Evolutionary conservation across 2,329 filamentous ascomycete genomes (phyloP).

Genomic region (Aspergillus costaricaensis): DNA sequence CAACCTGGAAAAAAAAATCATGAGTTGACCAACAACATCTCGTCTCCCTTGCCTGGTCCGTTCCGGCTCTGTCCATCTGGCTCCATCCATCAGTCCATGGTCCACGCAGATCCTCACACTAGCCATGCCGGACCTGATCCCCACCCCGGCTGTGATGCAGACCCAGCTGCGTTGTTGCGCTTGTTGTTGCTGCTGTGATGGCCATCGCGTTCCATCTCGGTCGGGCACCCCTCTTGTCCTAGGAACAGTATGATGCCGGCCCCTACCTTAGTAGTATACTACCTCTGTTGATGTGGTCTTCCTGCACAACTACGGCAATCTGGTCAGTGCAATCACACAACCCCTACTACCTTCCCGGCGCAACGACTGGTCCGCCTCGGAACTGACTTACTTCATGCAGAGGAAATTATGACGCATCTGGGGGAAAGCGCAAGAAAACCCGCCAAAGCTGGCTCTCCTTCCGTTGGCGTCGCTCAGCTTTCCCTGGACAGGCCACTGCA

Average conservation of each 20-base stretch:
- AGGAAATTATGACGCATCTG: constrained; percentile 35
- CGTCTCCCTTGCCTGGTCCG: not conserved
- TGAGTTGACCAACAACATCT: not conserved
- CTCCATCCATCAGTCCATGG: constrained; percentile 4
- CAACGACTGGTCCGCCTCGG: constrained; percentile 1
- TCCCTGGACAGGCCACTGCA: not conserved
- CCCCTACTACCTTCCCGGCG: not conserved
- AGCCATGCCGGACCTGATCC: not conserved
- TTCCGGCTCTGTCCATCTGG: not conserved
- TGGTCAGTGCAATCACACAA: not conserved
- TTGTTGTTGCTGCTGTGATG: not conserved
- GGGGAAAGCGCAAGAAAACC: constrained; percentile 16
- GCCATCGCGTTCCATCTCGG: not conserved
- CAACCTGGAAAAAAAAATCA: not conserved
- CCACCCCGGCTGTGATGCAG: not conserved
- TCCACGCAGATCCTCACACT: not conserved
- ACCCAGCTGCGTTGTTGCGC: not conserved
- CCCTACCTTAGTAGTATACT: not conserved
- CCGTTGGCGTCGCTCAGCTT: not conserved
- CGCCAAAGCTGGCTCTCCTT: too few species aligned
- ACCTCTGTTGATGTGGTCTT: too few species aligned
- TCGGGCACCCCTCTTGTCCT: not conserved
- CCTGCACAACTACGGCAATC: not conserved
- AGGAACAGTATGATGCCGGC: not conserved
- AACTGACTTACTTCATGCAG: constrained; percentile 11